Conservation (phyloP, 176 grass and related monocot species). For the Phragmites australis region DNA sequence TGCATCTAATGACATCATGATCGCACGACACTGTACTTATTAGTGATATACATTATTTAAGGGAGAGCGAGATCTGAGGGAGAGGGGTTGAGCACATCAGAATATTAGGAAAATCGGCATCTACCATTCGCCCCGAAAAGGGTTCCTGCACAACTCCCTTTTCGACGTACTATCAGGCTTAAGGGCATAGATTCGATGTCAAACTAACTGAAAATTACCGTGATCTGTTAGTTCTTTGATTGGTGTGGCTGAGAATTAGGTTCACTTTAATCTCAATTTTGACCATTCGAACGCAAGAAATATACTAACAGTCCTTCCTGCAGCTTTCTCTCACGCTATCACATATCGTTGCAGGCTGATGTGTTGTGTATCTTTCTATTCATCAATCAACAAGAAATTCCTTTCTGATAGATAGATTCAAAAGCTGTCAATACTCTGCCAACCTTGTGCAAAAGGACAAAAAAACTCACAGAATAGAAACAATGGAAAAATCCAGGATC, state of each 20-base stretch:
- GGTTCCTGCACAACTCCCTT: constrained; percentile 14
- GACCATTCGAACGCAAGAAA: neutral
- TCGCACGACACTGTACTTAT: constrained; percentile 7
- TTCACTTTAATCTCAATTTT: neutral
- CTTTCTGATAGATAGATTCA: constrained; percentile 16
- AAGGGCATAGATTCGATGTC: constrained; percentile 33
- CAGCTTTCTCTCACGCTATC: neutral
- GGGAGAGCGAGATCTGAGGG: neutral
- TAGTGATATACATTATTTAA: constrained; percentile 11
- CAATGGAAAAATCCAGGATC: neutral
- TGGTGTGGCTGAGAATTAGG: neutral
- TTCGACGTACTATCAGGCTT: constrained; percentile 12
- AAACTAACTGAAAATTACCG: neutral
- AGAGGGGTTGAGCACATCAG: neutral
- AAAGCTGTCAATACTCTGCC: neutral
- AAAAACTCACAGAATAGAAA: neutral
- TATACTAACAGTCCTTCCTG: neutral
- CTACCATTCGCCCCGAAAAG: constrained; percentile 26
- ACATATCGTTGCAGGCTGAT: neutral
- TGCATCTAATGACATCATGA: constrained; percentile 18
- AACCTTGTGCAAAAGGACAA: constrained; percentile 15
- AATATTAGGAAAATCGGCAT: constrained; percentile 43
- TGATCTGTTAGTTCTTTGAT: neutral
- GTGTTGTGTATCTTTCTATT: neutral
- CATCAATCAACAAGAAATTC: neutral